A percentile compares a stretch with the other conserved stretches of the same genome.
Conservation (phyloP, 202 grass and related monocot genomes). For the Hordeum pubiflorum region DNA sequence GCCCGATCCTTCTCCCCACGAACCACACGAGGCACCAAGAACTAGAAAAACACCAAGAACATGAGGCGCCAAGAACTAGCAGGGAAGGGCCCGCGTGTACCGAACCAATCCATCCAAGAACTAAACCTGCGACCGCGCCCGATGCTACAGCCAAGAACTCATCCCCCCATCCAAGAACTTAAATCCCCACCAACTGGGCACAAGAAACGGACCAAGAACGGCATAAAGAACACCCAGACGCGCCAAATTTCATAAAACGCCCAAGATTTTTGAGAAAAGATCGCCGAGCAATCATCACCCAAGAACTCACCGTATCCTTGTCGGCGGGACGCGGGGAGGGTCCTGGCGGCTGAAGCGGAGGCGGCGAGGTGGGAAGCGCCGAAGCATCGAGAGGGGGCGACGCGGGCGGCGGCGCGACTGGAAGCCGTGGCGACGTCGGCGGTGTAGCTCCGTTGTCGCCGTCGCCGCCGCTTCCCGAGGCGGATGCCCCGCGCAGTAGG, state of each 20-base stretch:
- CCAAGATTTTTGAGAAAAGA: not conserved
- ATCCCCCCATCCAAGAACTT: not conserved
- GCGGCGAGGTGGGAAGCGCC: not conserved
- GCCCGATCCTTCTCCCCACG: too few relatives aligned
- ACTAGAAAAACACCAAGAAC: not conserved
- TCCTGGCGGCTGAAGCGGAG: not conserved
- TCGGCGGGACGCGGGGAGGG: not conserved
- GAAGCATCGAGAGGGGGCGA: not conserved
- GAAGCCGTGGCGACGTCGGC: not conserved
- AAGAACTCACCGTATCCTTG: not conserved
- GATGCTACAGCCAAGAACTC: not conserved
- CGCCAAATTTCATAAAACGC: not conserved
- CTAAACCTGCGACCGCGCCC: not conserved
- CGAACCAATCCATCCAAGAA: not conserved
- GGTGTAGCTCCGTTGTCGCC: not conserved
- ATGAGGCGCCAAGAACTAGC: not conserved
- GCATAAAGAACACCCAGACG: not conserved
- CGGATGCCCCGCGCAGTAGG: not conserved
- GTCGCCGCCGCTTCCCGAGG: not conserved
- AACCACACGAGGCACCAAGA: not conserved
- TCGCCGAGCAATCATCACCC: not conserved
- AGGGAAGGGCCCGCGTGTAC: not conserved
- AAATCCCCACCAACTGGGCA: not conserved
- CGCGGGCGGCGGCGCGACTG: not conserved
- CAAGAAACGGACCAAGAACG: not conserved